A percentile compares a stretch with the other conserved stretches of the same genome.
Evolutionary conservation across 1,284 basidiomycete genomes (phyloP).

Genomic region (Gymnopus androsaceus): DNA sequence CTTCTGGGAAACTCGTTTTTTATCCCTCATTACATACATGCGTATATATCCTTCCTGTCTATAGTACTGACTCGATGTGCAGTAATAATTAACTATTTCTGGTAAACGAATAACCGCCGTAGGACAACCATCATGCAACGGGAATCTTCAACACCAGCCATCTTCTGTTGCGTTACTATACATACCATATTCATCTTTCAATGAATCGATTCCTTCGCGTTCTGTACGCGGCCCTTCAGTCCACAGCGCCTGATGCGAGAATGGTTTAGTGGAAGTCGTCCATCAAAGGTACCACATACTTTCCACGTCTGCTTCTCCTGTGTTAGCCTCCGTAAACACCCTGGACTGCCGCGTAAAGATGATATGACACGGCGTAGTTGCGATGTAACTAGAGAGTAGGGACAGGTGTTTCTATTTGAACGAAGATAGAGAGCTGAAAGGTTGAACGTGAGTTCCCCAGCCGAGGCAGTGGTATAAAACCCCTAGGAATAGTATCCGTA

Average conservation of each 20-base stretch:
- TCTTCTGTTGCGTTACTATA: neutral
- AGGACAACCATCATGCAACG: too few species aligned
- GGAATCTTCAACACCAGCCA: neutral
- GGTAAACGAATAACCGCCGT: too few species aligned
- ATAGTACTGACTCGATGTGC: neutral
- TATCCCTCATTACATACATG: too few species aligned
- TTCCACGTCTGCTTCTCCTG: slow-evolving; percentile 12
- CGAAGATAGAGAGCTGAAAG: slow-evolving; percentile 11
- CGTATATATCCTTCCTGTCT: neutral
- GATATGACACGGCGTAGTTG: slow-evolving; percentile 2
- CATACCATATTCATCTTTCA: slow-evolving; percentile 13
- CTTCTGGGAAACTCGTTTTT: too few species aligned
- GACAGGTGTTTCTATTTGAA: slow-evolving; percentile 10
- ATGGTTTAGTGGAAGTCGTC: too few species aligned
- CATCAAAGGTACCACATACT: neutral
- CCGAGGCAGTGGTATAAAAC: neutral
- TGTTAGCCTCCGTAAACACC: slow-evolving; percentile 3
- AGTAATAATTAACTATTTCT: neutral
- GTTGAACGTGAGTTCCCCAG: neutral
- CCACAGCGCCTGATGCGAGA: slow-evolving; percentile 12
- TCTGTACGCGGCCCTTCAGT: slow-evolving; percentile 3
- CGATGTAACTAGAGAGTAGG: slow-evolving; percentile 4
- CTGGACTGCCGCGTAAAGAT: neutral
- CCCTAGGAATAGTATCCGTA: neutral
- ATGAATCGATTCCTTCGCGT: slow-evolving; percentile 5